These are phyloP conservation scores for Ceratobasidium sp. DNA, from an alignment of 1,284 basidiomycete genomes.

Conservation along the genomic window DNA sequence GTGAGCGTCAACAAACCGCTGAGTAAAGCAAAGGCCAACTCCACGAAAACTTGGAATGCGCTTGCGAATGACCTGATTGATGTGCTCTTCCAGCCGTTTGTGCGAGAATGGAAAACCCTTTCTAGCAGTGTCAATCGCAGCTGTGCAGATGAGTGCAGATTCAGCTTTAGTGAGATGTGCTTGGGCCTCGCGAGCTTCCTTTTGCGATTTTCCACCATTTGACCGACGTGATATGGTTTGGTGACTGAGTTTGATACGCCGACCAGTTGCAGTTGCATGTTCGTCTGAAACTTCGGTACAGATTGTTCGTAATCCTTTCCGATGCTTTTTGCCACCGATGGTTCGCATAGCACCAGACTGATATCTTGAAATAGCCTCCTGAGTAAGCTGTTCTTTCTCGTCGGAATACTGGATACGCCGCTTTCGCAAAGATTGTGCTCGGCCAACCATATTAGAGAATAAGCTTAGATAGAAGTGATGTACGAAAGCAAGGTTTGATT, in stretches of 20 bases:
- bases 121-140: neutral
- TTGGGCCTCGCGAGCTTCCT: slow-evolving; percentile 8
- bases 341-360: neutral
- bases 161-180: slow-evolving; percentile 28
- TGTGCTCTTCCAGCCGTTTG: neutral
- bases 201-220: neutral
- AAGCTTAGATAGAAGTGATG: too few relatives aligned
- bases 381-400: neutral
- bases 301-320: neutral
- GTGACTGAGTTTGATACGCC: neutral
- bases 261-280: neutral
- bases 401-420: too few relatives aligned
- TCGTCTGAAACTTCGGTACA: neutral
- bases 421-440: too few relatives aligned
- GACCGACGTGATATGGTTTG: neutral
- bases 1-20: slow-evolving; percentile 47
- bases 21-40: slow-evolving; percentile 47
- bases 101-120: slow-evolving; percentile 38
- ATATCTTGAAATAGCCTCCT: neutral
- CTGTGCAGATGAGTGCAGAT: slow-evolving; percentile 16
- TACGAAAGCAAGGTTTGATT: too few relatives aligned
- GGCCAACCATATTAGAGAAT: too few relatives aligned
- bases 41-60: slow-evolving; percentile 1
- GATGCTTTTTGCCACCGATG: neutral
- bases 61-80: slow-evolving; percentile 17